Evolutionary conservation across 2,329 filamentous ascomycete genomes (phyloP), one percentile per base, ranked within the genome.

Genomic region (Neofusicoccum umdonicola): DNA sequence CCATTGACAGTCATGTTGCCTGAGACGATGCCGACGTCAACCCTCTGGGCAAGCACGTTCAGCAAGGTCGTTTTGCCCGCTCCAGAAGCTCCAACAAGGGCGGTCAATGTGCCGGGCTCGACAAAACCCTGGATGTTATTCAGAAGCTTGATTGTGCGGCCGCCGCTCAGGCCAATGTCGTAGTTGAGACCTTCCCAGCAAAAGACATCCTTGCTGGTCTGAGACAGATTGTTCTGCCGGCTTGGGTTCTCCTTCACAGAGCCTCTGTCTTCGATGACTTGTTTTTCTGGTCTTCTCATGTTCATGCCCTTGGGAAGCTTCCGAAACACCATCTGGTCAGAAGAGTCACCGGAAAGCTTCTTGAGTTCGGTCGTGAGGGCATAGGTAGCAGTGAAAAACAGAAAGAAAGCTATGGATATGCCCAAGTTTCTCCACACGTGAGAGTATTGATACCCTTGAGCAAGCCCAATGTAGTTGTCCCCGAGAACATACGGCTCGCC

Each of bases 371-470:
- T 83, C 0, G 85, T 85, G 15, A 85, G 51, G 58, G 91, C 83
- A 75, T 92, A 91, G 1, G 88, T 68, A 2, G 76, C 65, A 77
- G 88, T 84, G 77, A 91, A 91, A 62, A 83, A 85, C 35, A 90
- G 69, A 58, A 89, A 76, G 74, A 91, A 90, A 0, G 75, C 88
- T 15, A 88, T 72, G 1, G 91, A 73, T 63, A 92, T 90, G 0
- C 89, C 89, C 65, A 90, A 83, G 71, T 92, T 91, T 11, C 89
- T 71, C 83, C 83, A 85, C 19, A 78, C 74, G 56, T 81, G 77
- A 27, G 73, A 76, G 69, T 79, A 81, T 12, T 68, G 69, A 68
- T 81, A 81, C 3, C 67, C 42, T 63, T 74, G 77, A 2, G 71
- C 67, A 0, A 70, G 63, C 11, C 65, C 63, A 7, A 77, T 72